Evolutionary conservation across 139 green algal species (phyloP), one percentile per base, ranked within the genome.

Genomic region (Coccomyxa sp.): DNA sequence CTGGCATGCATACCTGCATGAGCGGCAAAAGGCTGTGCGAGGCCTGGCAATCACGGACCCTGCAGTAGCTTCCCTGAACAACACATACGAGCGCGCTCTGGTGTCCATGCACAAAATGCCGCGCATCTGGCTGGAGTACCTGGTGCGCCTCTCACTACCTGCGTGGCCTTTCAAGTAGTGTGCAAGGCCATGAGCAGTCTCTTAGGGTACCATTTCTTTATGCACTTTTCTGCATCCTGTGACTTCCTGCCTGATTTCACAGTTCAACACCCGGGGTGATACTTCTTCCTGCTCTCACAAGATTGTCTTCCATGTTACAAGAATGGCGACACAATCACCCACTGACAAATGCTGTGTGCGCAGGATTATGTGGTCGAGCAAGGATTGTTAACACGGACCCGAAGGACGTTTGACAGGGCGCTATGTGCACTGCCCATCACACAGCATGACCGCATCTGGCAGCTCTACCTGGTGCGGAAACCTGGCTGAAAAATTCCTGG

Each of bases 101-200:
- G 95, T 99, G 15, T 95, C 93, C 0, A 98, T 99, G 96, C 96
- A 99, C 93, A 99, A 99, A 85, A 97, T 97, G 93, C 96, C 96
- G 0, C 90, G 93, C 74, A 91, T 99, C 66, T 99, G 96, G 96
- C 38, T 95, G 18, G 87, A 96, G 11, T 99, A 99, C 90, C 90
- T 99, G 74, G 85, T 95, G 84, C 88, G 95, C 78, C 85, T 99
- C 63, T 71, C 63, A 71, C 18, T 25, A 71, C 63, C 21, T 28
- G 63, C 18, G 10, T 25, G 21, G 18, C 21, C 63, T 71, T 21
- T 71, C 60, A 71, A 15, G 9, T 28, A 1, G 63, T 71, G 63
- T 71, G 18, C 18, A 9, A 71, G 63, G 18, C 21, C 9, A 71
- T 71, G 63, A 51, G 38, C 38, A 51, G 38, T 7, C 38, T 51